Evolutionary conservation across 2,329 filamentous ascomycete genomes (phyloP).

Genomic region (Cordyceps pruinosa): DNA sequence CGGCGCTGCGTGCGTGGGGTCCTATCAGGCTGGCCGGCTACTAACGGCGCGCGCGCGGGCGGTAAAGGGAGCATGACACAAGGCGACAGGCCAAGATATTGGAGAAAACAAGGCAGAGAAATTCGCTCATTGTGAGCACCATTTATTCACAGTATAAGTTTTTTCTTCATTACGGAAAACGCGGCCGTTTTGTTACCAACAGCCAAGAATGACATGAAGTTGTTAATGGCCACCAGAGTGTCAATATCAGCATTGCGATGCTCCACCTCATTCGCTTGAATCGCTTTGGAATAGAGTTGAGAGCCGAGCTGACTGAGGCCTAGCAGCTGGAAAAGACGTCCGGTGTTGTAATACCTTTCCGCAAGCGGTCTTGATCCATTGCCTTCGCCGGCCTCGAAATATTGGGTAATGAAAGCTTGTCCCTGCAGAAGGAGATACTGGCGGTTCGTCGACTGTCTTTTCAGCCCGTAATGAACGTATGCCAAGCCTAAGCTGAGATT

Average conservation of each 20-base stretch:
- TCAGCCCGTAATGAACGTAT: conserved; percentile 84
- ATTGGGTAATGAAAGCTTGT: conserved; percentile 62
- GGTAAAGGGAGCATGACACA: no score
- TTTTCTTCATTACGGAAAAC: conserved; percentile 22
- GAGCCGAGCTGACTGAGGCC: conserved; percentile 51
- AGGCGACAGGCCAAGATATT: no score
- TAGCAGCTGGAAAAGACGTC: conserved; percentile 31
- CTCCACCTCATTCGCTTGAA: conserved; percentile 12
- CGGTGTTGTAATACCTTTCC: conserved; percentile 33
- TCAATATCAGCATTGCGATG: conserved; percentile 20
- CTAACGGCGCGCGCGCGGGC: no score
- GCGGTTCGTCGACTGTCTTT: conserved; percentile 82
- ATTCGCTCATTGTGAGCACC: neutral
- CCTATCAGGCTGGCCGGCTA: neutral
- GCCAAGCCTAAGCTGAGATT: conserved; percentile 75
- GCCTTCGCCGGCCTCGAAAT: conserved; percentile 19
- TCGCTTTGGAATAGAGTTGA: conserved; percentile 54
- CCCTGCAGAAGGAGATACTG: conserved; percentile 85
- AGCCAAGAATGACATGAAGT: conserved; percentile 24
- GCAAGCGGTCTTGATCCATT: conserved; percentile 17
- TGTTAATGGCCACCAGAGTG: conserved; percentile 26
- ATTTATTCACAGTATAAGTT: conserved; percentile 16
- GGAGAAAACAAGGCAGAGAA: no score
- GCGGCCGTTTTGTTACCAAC: conserved; percentile 24
- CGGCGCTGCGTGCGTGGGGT: neutral